Evolutionary conservation across 2,329 filamentous ascomycete species (phyloP).

Genomic region (Aspergillus fischeri): DNA sequence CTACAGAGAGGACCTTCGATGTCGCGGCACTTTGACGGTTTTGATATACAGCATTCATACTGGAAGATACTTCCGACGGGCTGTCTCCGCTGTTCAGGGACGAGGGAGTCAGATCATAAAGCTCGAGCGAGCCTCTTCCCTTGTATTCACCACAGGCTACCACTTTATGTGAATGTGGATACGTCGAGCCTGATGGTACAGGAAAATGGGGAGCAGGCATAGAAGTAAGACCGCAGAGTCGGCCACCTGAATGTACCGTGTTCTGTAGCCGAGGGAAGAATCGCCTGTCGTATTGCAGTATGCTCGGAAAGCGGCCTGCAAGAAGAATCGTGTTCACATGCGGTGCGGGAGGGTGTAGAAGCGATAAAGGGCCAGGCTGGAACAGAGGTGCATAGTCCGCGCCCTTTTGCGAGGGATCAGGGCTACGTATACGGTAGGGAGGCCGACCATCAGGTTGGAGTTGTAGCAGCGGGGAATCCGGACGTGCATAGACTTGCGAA

Average conservation of each 20-base stretch:
- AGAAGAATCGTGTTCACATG: slow-evolving; percentile 78
- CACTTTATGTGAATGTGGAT: slow-evolving; percentile 60
- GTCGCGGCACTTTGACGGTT: slow-evolving; percentile 80
- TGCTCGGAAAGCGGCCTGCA: slow-evolving; percentile 80
- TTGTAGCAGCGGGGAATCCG: slow-evolving; percentile 30
- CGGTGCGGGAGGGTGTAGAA: slow-evolving; percentile 67
- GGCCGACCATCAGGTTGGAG: slow-evolving; percentile 31
- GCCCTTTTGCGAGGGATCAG: slow-evolving; percentile 30
- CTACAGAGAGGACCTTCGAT: slow-evolving; percentile 76
- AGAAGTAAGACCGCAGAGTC: slow-evolving; percentile 68
- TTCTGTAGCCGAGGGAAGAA: slow-evolving; percentile 74
- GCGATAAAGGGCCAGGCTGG: slow-evolving; percentile 76
- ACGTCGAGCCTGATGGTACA: slow-evolving; percentile 29
- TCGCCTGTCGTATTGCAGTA: slow-evolving; percentile 83
- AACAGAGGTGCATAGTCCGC: slow-evolving; percentile 65
- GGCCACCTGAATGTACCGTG: slow-evolving; percentile 78
- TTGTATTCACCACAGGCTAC: slow-evolving; percentile 88
- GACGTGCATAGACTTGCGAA: slow-evolving; percentile 28
- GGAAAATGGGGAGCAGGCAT: slow-evolving; percentile 55
- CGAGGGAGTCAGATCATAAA: slow-evolving; percentile 55
- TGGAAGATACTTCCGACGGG: slow-evolving; percentile 24
- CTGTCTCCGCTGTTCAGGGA: slow-evolving; percentile 23
- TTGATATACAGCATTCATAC: slow-evolving; percentile 47
- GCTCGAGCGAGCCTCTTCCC: slow-evolving; percentile 80
- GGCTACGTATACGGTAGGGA: slow-evolving; percentile 36